Evolutionary conservation across 352 stramenopile genomes (phyloP).

Genomic region (Phytopythium litorale): DNA sequence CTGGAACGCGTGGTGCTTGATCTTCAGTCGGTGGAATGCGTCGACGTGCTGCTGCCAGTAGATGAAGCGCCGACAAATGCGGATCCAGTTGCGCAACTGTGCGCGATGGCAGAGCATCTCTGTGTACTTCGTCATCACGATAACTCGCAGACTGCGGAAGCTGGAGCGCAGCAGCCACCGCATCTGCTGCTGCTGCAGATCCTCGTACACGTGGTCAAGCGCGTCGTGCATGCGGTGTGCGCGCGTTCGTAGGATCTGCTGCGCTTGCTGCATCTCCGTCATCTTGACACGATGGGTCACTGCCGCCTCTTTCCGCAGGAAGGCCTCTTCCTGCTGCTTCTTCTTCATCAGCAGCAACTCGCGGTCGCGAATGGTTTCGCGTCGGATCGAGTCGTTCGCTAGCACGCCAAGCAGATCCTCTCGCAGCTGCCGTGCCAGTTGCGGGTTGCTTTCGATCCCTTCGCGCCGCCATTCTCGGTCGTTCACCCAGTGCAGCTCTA

Average conservation of each 20-base stretch:
- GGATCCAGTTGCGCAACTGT: constrained; percentile 60
- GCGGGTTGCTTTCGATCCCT: constrained; percentile 35
- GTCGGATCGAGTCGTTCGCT: constrained; percentile 26
- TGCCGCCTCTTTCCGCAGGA: constrained; percentile 41
- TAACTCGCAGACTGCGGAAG: constrained; percentile 47
- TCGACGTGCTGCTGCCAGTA: constrained; percentile 48
- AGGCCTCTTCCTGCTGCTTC: constrained; percentile 34
- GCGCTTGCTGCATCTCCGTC: constrained; percentile 36
- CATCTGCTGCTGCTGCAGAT: constrained; percentile 39
- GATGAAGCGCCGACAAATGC: constrained; percentile 44
- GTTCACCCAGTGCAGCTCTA: constrained; percentile 36
- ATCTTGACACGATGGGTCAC: constrained; percentile 47
- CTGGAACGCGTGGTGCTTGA: constrained; percentile 42
- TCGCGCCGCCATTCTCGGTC: constrained; percentile 48
- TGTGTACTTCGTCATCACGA: constrained; percentile 47
- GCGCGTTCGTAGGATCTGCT: constrained; percentile 45
- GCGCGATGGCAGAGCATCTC: constrained; percentile 34
- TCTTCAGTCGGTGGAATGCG: constrained; percentile 30
- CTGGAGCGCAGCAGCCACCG: constrained; percentile 42
- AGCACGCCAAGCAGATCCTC: constrained; percentile 31
- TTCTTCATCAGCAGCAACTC: constrained; percentile 34
- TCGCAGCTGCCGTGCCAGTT: constrained; percentile 24
- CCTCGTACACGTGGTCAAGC: constrained; percentile 58
- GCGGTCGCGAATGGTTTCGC: constrained; percentile 26
- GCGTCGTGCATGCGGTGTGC: constrained; percentile 52